phyloP scores from a whole-genome alignment of 1,284 basidiomycete species.

The Ustilago curta region DNA sequence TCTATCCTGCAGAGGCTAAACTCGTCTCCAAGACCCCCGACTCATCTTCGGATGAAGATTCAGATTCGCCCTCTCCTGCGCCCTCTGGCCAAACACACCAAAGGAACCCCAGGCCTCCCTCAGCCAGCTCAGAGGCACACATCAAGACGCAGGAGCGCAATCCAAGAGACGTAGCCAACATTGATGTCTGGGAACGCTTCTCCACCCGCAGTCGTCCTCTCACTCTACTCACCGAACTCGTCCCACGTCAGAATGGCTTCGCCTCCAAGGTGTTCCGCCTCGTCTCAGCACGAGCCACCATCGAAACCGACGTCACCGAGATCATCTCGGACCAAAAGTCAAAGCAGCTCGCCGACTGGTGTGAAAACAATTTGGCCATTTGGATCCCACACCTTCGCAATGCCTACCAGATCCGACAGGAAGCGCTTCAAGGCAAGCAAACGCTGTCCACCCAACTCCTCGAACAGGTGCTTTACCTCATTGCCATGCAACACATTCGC shows the following conservation, averaged over 20 bases:
- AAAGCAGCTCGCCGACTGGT: slow-evolving; percentile 47
- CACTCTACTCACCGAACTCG: slow-evolving; percentile 43
- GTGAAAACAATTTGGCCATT: slow-evolving; percentile 38
- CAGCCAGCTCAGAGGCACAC: slow-evolving; percentile 18
- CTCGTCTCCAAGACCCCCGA: slow-evolving; percentile 37
- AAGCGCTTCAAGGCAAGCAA: slow-evolving; percentile 30
- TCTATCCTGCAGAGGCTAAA: slow-evolving; percentile 35
- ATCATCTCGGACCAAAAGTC: slow-evolving; percentile 36
- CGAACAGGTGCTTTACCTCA: slow-evolving; percentile 44
- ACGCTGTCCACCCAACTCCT: slow-evolving; percentile 42
- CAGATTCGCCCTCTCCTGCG: slow-evolving; percentile 10
- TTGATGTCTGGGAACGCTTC: slow-evolving; percentile 45
- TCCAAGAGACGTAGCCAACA: slow-evolving; percentile 28
- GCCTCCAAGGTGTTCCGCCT: slow-evolving; percentile 46
- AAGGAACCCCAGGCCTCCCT: not conserved
- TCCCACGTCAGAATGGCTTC: slow-evolving; percentile 41
- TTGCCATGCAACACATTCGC: slow-evolving; percentile 47
- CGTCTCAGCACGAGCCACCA: slow-evolving; percentile 40
- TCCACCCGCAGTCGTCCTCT: slow-evolving; percentile 41
- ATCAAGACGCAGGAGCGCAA: slow-evolving; percentile 34
- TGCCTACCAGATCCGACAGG: slow-evolving; percentile 39
- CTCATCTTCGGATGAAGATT: slow-evolving; percentile 28
- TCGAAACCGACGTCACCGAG: slow-evolving; percentile 42
- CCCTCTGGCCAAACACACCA: not conserved
- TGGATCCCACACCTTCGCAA: slow-evolving; percentile 46